Evolutionary conservation across 495 filamentous ascomycete species (phyloP).

Genomic region (Hyaloscypha bicolor): DNA sequence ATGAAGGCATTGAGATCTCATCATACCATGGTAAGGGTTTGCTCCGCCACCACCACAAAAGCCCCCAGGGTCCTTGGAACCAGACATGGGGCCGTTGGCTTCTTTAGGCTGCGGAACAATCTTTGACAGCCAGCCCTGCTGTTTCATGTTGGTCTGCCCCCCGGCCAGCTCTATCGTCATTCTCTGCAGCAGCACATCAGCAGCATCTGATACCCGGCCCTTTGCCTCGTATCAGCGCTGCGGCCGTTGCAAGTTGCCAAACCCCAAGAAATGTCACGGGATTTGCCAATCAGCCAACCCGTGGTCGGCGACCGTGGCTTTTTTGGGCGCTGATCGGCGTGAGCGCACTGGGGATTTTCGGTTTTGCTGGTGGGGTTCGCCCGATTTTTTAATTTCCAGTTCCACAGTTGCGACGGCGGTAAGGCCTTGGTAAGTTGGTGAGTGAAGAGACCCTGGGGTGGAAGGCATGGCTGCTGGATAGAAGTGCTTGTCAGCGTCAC

Average conservation of each 20-base stretch:
- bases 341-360: conserved; percentile 2
- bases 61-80: not conserved
- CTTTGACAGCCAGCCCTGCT: conserved; percentile 8
- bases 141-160: conserved; percentile 8
- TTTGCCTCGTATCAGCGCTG: not conserved
- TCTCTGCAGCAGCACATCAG: not conserved
- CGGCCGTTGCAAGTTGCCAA: not conserved
- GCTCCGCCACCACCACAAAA: conserved; percentile 8
- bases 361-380: not conserved
- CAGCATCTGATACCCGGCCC: not conserved
- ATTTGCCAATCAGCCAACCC: not conserved
- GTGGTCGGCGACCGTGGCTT: conserved; percentile 4
- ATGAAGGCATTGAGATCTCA: not conserved
- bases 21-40: not conserved
- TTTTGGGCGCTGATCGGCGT: conserved; percentile 10
- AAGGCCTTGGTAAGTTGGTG: not conserved
- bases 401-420: not conserved
- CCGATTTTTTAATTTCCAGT: not conserved
- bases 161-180: not conserved
- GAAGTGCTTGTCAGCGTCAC: not conserved
- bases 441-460: not conserved
- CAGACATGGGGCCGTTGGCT: not conserved
- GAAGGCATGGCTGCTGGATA: not conserved
- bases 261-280: conserved; percentile 4
- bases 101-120: conserved; percentile 3